Percentiles rank a stretch among this genome's conserved stretches.
Conservation (phyloP, 2,329 filamentous ascomycete species). For the Pseudonectria foliicola region DNA sequence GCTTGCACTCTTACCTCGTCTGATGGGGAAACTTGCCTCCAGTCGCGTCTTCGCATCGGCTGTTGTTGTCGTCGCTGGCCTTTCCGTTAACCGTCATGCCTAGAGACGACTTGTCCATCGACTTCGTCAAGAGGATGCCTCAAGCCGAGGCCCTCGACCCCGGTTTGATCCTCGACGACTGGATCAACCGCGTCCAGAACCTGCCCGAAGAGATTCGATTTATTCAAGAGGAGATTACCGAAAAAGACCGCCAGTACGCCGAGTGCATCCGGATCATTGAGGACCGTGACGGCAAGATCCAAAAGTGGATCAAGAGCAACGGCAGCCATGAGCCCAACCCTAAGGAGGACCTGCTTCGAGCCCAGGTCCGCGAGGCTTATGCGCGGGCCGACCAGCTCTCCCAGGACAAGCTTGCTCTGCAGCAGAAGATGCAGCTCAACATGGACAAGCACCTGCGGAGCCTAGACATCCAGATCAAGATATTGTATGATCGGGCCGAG, state of each 20-base stretch:
- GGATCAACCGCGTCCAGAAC: conserved; percentile 67
- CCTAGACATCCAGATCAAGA: conserved; percentile 57
- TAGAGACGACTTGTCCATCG: conserved; percentile 66
- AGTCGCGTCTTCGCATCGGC: conserved; percentile 15
- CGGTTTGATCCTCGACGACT: conserved; percentile 69
- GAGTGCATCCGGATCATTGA: conserved; percentile 63
- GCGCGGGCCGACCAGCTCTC: conserved; percentile 63
- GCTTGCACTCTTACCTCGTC: conserved; percentile 8
- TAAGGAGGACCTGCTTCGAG: conserved; percentile 63
- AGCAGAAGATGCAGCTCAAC: conserved; percentile 53
- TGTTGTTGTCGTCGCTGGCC: conserved; percentile 16
- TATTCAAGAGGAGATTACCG: conserved; percentile 74
- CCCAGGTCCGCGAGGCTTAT: conserved; percentile 61
- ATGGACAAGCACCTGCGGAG: conserved; percentile 57
- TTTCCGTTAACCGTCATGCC: conserved; percentile 57
- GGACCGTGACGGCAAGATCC: conserved; percentile 65
- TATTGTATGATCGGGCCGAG: conserved; percentile 53
- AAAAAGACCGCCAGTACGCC: conserved; percentile 67
- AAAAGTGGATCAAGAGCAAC: conserved; percentile 74
- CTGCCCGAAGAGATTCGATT: conserved; percentile 77
- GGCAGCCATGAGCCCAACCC: conserved; percentile 68
- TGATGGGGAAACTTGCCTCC: conserved; percentile 11
- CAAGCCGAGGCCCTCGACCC: conserved; percentile 55
- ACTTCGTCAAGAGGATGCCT: conserved; percentile 61
- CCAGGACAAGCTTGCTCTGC: conserved; percentile 65